A percentile compares a stretch with the other conserved stretches of the same genome.
Evolutionary conservation across 2,329 filamentous ascomycete species (phyloP).

Genomic region (Cordyceps cateniannulata): DNA sequence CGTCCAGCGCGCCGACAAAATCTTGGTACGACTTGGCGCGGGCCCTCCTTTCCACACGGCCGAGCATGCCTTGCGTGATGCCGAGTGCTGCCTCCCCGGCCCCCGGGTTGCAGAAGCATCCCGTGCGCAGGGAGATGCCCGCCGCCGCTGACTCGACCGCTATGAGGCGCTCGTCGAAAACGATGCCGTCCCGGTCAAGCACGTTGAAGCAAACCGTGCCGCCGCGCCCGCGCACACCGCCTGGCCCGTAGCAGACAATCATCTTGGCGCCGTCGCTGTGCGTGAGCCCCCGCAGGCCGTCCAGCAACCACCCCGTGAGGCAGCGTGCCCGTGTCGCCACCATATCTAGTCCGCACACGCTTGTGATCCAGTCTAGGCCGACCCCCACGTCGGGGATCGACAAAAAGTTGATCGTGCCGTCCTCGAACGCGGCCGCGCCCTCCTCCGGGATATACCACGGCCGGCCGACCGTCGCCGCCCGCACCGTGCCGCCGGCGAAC

Average conservation of each 20-base stretch:
- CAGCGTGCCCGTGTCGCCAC: conserved; percentile 28
- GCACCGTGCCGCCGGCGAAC: conserved; percentile 34
- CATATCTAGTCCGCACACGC: conserved; percentile 20
- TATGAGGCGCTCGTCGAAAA: conserved; percentile 32
- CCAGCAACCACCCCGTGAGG: conserved; percentile 31
- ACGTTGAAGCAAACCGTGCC: conserved; percentile 34
- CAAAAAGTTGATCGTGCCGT: conserved; percentile 35
- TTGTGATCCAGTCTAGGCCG: conserved; percentile 30
- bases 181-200: conserved; percentile 24
- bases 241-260: conserved; percentile 30
- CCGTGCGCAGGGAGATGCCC: conserved; percentile 33
- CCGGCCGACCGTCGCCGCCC: conserved; percentile 24
- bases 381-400: conserved; percentile 31
- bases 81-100: conserved; percentile 29
- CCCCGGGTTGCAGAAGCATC: conserved; percentile 38
- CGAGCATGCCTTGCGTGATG: conserved; percentile 17
- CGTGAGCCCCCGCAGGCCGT: conserved; percentile 22
- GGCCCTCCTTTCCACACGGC: conserved; percentile 10
- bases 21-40: conserved; percentile 18
- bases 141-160: conserved; percentile 25
- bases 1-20: conserved; percentile 16
- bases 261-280: conserved; percentile 29
- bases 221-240: conserved; percentile 23
- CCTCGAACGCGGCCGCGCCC: conserved; percentile 30
- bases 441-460: conserved; percentile 26